These are phyloP conservation scores for Citrullus colocynthis DNA, from an alignment of 306 rosid species.

Conservation along the genomic window DNA sequence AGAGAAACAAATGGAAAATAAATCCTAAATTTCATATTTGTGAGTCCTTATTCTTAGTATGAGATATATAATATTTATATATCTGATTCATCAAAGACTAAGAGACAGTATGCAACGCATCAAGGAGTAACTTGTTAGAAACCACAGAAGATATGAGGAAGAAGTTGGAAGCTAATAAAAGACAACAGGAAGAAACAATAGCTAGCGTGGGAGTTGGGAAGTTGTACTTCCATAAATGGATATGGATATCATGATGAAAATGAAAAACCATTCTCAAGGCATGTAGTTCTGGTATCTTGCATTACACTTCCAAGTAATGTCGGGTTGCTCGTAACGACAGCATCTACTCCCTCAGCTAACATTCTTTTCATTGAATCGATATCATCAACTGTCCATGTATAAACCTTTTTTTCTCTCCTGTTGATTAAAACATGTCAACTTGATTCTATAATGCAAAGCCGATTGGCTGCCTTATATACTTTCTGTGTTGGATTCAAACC, in stretches of 20 bases:
- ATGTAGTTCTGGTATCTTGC: conserved; percentile 51
- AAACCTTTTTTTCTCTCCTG: conserved; percentile 72
- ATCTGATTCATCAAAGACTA: background rate
- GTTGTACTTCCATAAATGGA: background rate
- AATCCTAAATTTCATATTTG: background rate
- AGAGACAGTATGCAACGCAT: background rate
- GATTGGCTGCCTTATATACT: background rate
- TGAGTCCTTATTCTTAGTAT: no score
- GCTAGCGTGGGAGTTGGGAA: background rate
- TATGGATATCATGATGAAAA: conserved; percentile 13
- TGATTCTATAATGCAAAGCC: background rate
- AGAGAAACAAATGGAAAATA: background rate
- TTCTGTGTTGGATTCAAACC: no score
- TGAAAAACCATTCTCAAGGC: conserved; percentile 72
- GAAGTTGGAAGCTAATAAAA: background rate
- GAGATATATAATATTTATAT: no score
- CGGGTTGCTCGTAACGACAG: conserved; percentile 72
- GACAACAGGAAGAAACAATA: background rate
- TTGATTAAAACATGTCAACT: background rate
- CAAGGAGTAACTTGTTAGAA: background rate
- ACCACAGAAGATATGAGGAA: background rate
- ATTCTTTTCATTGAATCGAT: conserved; percentile 49
- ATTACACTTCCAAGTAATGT: conserved; percentile 50
- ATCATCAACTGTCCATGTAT: conserved; percentile 90
- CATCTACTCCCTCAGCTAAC: conserved; percentile 66